Percentiles rank a stretch among this genome's conserved stretches.
These are phyloP conservation scores for Cordyceps javanica DNA, from an alignment of 2,329 filamentous ascomycete genomes.

Conservation along the genomic window DNA sequence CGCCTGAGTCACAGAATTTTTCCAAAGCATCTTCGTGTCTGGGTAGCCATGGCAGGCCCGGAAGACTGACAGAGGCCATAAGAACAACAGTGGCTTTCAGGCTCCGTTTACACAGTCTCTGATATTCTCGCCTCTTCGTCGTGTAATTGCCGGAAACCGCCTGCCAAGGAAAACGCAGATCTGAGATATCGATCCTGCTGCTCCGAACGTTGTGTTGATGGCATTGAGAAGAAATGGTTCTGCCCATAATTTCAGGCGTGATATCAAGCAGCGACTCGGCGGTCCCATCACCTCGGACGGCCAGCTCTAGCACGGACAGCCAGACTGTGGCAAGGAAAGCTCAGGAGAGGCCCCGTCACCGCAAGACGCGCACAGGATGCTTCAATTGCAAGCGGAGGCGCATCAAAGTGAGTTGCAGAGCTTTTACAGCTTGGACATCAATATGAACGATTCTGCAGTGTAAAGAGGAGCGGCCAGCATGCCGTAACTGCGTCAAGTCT, in stretches of 20 bases:
- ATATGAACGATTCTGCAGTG: neutral
- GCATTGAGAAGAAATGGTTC: neutral
- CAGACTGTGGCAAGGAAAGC: neutral
- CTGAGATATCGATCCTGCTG: neutral
- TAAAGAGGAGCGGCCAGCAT: neutral
- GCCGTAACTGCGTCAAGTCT: neutral
- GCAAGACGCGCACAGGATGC: constrained; percentile 9
- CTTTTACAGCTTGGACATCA: too few species aligned
- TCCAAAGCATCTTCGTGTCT: neutral
- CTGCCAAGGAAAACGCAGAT: neutral
- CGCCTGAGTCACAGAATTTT: neutral
- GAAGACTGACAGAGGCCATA: neutral
- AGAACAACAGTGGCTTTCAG: neutral
- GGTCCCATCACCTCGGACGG: neutral
- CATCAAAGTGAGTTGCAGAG: neutral
- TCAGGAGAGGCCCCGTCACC: constrained; percentile 1
- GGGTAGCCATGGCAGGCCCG: neutral
- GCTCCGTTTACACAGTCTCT: neutral
- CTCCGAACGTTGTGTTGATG: neutral
- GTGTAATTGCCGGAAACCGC: neutral
- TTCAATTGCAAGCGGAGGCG: constrained; percentile 2
- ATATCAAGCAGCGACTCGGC: neutral
- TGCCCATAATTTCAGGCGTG: neutral
- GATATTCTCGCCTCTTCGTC: too few species aligned
- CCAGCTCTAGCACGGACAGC: neutral